Conservation (phyloP, 106 monocot species). For the Dendrobium nobile region DNA sequence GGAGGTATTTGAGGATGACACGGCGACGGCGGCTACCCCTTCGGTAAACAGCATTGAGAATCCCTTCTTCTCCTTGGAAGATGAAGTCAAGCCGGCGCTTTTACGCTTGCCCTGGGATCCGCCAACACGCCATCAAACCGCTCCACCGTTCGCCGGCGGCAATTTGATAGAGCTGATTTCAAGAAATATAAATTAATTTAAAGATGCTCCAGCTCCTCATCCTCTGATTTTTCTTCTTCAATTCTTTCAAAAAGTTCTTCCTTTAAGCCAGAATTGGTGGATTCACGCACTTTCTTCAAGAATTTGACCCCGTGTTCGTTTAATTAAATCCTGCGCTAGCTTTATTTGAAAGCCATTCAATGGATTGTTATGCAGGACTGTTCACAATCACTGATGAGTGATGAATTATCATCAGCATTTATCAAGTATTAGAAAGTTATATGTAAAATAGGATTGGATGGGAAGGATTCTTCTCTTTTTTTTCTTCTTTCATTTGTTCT, state of each 20-base stretch:
- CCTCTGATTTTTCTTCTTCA: not conserved
- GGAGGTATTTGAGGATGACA: constrained; percentile 60
- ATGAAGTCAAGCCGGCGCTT: not conserved
- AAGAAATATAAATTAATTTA: not conserved
- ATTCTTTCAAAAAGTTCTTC: not conserved
- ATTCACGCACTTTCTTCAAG: not conserved
- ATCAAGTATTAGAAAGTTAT: too few species aligned
- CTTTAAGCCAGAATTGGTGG: not conserved
- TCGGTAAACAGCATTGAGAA: constrained; percentile 1
- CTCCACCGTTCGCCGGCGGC: not conserved
- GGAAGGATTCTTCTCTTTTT: too few species aligned
- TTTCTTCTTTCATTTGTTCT: too few species aligned
- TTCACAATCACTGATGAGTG: too few species aligned
- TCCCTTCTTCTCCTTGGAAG: constrained; percentile 8
- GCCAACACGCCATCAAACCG: not conserved
- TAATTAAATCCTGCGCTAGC: not conserved
- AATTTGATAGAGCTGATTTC: constrained; percentile 29
- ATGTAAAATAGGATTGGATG: too few species aligned
- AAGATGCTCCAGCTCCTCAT: not conserved
- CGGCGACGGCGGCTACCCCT: constrained; percentile 1
- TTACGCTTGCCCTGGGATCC: not conserved
- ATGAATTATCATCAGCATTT: too few species aligned
- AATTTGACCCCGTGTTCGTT: not conserved
- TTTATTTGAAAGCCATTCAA: too few species aligned
- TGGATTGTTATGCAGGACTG: too few species aligned